Evolutionary conservation across 371 early-diverging fungal species (phyloP), one percentile per base, ranked within the genome.

Genomic region (Haplosporangium sp.): DNA sequence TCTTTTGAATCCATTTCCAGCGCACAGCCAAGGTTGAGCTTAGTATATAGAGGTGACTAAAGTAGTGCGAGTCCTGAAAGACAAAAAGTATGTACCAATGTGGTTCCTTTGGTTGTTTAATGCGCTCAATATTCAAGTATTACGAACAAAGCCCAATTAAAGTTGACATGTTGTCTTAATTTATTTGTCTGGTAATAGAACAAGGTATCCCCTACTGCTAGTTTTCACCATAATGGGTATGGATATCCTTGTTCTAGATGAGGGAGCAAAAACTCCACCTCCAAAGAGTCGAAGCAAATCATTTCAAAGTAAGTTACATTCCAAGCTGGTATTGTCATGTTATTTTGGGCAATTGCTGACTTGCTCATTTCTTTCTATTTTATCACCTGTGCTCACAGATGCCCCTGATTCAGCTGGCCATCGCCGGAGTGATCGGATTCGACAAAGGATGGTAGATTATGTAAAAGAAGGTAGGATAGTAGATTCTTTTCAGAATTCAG

Each of bases 391-490:
- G 17, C 19, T 15, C 34, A 45, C 58, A 63, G 68, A 55, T 52
- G 56, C 45, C 27, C 59, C 63, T 13, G 65, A 74, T 17, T 59
- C 42, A 1, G 56, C 53, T 13, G 65, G 65, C 1, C 34, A 37
- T 42, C 72, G 77, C 3, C 62, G 77, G 20, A 77, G 77, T 40
- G 77, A 72, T 59, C 69, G 77, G 9, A 45, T 77, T 38, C 60
- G 68, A n/a, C 50, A 77, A 17, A 67, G 61, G 37, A 42, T 72
- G 59, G 65, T 57, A 2, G 69, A 72, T 6, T 42, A n/a, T 42
- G 65, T 72, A 8, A 72, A 65, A 39, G 66, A 65, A 39, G 65
- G 77, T 72, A 68, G 27, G 27, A 34, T 20, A 34, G 11, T 7
- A 61, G 47, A 38, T 27, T 7, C 19, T 38, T 40, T 37, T 58